Percentiles rank a stretch among this genome's conserved stretches.
Evolutionary conservation across 139 green algal genomes (phyloP).

Genomic region (Ostreobium quekettii): DNA sequence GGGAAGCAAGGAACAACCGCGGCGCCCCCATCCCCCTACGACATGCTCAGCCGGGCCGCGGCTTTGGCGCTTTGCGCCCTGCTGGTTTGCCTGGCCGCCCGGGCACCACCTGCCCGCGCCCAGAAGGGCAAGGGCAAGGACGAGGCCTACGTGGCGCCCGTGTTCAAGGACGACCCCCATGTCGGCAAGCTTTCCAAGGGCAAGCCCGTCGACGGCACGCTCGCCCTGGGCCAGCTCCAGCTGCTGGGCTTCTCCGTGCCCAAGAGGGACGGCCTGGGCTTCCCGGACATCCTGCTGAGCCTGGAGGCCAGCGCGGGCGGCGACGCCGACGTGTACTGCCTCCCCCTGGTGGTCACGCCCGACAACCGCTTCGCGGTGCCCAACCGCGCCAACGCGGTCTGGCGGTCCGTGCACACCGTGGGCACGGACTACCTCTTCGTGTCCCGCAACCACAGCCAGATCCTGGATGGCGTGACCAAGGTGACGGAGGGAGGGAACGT

Average conservation of each 20-base stretch:
- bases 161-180: too few relatives aligned
- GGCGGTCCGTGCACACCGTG: not conserved
- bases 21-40: too few relatives aligned
- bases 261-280: not conserved
- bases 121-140: too few relatives aligned
- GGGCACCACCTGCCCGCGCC: too few relatives aligned
- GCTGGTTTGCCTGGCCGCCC: too few relatives aligned
- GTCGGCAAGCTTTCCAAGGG: conserved; percentile 6
- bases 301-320: not conserved
- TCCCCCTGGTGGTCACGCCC: too few relatives aligned
- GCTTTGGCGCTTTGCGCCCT: too few relatives aligned
- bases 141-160: too few relatives aligned
- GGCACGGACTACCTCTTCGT: not conserved
- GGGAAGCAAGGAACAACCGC: too few relatives aligned
- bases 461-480: not conserved
- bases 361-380: too few relatives aligned
- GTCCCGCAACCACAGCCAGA: not conserved
- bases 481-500: not conserved
- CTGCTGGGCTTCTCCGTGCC: conserved; percentile 2
- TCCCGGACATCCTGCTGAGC: not conserved
- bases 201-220: not conserved
- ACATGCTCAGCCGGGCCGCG: too few relatives aligned
- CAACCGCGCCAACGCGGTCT: not conserved
- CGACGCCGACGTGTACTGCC: not conserved
- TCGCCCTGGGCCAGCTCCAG: not conserved